A percentile compares a stretch with the other conserved stretches of the same genome.
Evolutionary conservation across 306 rosid species (phyloP).

Genomic region (Pterocarpus macrocarpus): DNA sequence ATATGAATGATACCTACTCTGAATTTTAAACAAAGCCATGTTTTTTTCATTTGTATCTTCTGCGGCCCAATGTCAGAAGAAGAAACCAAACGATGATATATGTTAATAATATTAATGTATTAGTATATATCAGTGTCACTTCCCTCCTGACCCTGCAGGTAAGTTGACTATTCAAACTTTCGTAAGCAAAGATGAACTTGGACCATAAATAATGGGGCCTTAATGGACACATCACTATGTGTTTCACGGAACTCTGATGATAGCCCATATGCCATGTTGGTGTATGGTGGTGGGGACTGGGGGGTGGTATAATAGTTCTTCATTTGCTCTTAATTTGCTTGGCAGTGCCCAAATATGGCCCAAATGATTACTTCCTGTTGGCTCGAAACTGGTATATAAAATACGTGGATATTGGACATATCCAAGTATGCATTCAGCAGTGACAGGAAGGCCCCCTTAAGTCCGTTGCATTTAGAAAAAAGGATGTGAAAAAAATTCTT

Average conservation of each 20-base stretch:
- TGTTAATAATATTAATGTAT: not conserved
- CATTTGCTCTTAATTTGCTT: too few relatives aligned
- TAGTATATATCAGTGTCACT: not conserved
- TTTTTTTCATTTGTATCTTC: not conserved
- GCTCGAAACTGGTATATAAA: too few relatives aligned
- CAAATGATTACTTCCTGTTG: too few relatives aligned
- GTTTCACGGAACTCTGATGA: not conserved
- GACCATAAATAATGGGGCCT: not conserved
- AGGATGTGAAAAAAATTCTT: too few relatives aligned
- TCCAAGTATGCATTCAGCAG: too few relatives aligned
- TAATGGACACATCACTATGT: not conserved
- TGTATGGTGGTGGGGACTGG: not conserved
- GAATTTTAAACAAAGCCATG: not conserved
- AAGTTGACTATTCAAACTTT: not conserved
- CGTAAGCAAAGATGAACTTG: not conserved
- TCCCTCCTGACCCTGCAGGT: not conserved
- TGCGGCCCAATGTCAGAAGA: not conserved
- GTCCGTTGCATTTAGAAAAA: too few relatives aligned
- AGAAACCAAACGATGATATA: not conserved
- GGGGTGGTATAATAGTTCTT: too few relatives aligned
- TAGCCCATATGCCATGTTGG: conserved; percentile 1
- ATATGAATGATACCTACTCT: not conserved
- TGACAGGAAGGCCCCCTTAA: too few relatives aligned
- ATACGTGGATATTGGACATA: too few relatives aligned
- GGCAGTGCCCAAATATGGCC: too few relatives aligned